Percentiles rank a stretch among this genome's conserved stretches.
phyloP scores from a whole-genome alignment of 2,329 filamentous ascomycete species.

The Teratosphaeria zuluensis region DNA sequence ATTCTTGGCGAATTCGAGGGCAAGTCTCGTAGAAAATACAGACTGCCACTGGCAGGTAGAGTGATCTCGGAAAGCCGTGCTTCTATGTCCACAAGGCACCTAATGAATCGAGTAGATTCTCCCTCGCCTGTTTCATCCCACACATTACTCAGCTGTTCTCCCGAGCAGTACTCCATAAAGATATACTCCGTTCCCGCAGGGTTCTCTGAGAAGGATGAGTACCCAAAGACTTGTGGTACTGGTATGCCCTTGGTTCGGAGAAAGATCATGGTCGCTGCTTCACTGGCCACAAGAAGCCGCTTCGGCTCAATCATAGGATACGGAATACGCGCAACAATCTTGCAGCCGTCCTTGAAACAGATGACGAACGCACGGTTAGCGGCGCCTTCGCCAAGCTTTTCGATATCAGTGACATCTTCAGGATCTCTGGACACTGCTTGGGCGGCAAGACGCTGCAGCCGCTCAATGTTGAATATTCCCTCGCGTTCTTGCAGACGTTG shows the following conservation, averaged over 20 bases:
- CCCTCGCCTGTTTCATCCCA: constrained; percentile 14
- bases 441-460: constrained; percentile 22
- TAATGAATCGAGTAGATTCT: constrained; percentile 17
- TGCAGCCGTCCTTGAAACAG: constrained; percentile 9
- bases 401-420: constrained; percentile 13
- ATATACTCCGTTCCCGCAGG: constrained; percentile 18
- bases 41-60: constrained; percentile 26
- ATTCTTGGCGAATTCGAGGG: constrained; percentile 7
- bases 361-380: constrained; percentile 12
- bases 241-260: constrained; percentile 13
- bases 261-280: constrained; percentile 17
- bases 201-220: constrained; percentile 15
- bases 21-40: constrained; percentile 26
- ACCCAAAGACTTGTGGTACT: constrained; percentile 13
- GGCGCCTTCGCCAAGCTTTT: constrained; percentile 15
- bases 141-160: constrained; percentile 8
- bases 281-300: constrained; percentile 13
- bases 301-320: constrained; percentile 9
- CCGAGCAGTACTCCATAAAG: constrained; percentile 14
- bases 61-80: constrained; percentile 16
- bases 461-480: constrained; percentile 7
- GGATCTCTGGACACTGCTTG: constrained; percentile 15
- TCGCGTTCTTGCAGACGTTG: constrained; percentile 6
- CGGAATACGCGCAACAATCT: constrained; percentile 16
- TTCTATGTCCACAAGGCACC: constrained; percentile 23